Evolutionary conservation across 2,329 filamentous ascomycete genomes (phyloP).

Genomic region (Aureobasidium musti): DNA sequence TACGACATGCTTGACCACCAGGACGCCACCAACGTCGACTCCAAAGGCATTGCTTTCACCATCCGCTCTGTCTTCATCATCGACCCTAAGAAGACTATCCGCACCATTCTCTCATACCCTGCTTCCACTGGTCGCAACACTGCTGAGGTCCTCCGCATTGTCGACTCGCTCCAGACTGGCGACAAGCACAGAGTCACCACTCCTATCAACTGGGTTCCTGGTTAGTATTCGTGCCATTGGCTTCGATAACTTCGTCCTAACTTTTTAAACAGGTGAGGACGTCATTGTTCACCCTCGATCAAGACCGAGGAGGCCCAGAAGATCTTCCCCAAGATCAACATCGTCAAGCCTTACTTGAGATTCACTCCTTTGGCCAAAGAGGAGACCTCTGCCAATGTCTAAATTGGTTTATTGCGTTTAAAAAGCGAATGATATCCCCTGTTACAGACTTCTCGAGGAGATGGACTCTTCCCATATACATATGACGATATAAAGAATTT

Average conservation of each 20-base stretch:
- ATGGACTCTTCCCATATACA: neutral
- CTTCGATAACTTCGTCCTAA: slow-evolving; percentile 41
- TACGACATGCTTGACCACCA: slow-evolving; percentile 59
- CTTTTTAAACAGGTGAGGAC: slow-evolving; percentile 17
- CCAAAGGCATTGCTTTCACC: slow-evolving; percentile 61
- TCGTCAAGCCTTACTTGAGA: slow-evolving; percentile 64
- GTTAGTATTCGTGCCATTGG: slow-evolving; percentile 40
- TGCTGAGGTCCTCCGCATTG: slow-evolving; percentile 55
- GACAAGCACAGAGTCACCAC: slow-evolving; percentile 63
- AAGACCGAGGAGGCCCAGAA: slow-evolving; percentile 61
- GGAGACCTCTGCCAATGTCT: slow-evolving; percentile 36
- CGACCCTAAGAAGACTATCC: slow-evolving; percentile 65
- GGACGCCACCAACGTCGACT: slow-evolving; percentile 61
- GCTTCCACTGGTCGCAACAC: slow-evolving; percentile 62
- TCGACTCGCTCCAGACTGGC: slow-evolving; percentile 57
- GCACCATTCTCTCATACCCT: slow-evolving; percentile 63
- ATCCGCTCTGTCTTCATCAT: slow-evolving; percentile 67
- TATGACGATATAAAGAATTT: slow-evolving; percentile 27
- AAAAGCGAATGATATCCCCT: slow-evolving; percentile 27
- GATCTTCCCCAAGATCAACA: slow-evolving; percentile 61
- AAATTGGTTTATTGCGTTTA: slow-evolving; percentile 31
- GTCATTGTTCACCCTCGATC: slow-evolving; percentile 61
- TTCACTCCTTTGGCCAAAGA: slow-evolving; percentile 38
- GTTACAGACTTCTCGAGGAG: neutral
- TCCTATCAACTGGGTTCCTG: slow-evolving; percentile 63